These are phyloP conservation scores for Colletotrichum nymphaeae DNA, from an alignment of 2,329 filamentous ascomycete genomes.

Conservation along the genomic window DNA sequence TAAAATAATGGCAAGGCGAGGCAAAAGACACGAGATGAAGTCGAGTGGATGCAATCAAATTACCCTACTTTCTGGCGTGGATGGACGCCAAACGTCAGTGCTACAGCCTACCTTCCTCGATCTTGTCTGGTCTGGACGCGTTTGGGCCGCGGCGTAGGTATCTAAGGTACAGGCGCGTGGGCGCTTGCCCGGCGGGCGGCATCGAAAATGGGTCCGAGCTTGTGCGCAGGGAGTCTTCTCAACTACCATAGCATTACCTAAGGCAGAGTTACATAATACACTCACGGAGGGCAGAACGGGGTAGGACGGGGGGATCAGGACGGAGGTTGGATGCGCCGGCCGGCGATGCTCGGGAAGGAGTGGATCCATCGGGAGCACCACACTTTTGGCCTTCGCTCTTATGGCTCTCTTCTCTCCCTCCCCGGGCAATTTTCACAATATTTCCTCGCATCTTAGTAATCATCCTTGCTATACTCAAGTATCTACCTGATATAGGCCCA, in stretches of 20 bases:
- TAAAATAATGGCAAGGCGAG: neutral
- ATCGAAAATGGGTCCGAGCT: neutral
- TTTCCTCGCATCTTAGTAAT: neutral
- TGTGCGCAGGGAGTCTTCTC: neutral
- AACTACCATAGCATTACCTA: neutral
- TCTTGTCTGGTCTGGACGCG: constrained; percentile 2
- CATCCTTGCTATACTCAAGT: neutral
- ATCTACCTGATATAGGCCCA: neutral
- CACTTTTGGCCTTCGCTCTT: neutral
- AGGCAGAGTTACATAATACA: neutral
- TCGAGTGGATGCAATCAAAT: constrained; percentile 4
- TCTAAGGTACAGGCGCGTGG: neutral
- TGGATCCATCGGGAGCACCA: neutral
- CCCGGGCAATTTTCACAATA: too few species aligned
- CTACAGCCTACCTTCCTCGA: neutral
- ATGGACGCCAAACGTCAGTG: neutral
- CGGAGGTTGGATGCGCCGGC: neutral
- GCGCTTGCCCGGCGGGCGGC: neutral
- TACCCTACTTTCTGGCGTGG: neutral
- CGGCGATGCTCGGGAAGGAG: neutral
- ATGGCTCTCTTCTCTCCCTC: neutral
- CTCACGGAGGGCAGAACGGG: too few species aligned
- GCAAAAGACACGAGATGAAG: neutral
- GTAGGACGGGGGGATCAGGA: neutral
- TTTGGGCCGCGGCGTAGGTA: neutral